These are phyloP conservation scores for Apiospora koreana DNA, from an alignment of 2,329 filamentous ascomycete genomes.

Conservation along the genomic window DNA sequence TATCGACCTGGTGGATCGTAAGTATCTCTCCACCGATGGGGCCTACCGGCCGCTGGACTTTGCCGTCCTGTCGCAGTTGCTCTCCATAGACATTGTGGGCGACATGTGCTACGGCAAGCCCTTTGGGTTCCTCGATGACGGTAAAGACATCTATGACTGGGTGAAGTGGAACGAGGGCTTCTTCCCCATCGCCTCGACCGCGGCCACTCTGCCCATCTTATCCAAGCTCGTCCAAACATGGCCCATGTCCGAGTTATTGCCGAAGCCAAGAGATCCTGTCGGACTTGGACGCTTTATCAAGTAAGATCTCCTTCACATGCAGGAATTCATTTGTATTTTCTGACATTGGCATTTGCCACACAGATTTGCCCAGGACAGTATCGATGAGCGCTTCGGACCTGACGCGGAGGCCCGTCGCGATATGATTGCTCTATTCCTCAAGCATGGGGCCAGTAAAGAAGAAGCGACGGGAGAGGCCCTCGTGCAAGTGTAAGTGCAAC, in stretches of 20 bases:
- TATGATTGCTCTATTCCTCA: slow-evolving; percentile 18
- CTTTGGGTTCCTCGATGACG: slow-evolving; percentile 36
- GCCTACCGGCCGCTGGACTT: slow-evolving; percentile 33
- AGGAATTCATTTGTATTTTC: neutral
- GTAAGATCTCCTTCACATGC: neutral
- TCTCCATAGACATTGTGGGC: slow-evolving; percentile 37
- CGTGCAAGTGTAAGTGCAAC: slow-evolving; percentile 20
- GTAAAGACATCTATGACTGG: slow-evolving; percentile 30
- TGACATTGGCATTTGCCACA: neutral
- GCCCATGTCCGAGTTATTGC: slow-evolving; percentile 19
- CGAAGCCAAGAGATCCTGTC: slow-evolving; percentile 15
- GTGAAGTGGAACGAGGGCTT: slow-evolving; percentile 21
- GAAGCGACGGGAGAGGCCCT: slow-evolving; percentile 19
- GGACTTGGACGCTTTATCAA: slow-evolving; percentile 19
- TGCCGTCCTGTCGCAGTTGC: slow-evolving; percentile 41
- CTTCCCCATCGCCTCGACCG: slow-evolving; percentile 19
- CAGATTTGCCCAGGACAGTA: slow-evolving; percentile 18
- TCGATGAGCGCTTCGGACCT: slow-evolving; percentile 17
- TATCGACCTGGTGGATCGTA: slow-evolving; percentile 19
- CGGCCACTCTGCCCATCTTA: slow-evolving; percentile 18
- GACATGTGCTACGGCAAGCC: slow-evolving; percentile 34
- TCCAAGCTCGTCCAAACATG: slow-evolving; percentile 18
- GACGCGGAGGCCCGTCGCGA: slow-evolving; percentile 15
- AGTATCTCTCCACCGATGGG: slow-evolving; percentile 18
- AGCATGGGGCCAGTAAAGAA: slow-evolving; percentile 15